A percentile compares a stretch with the other conserved stretches of the same genome.
Conservation (phyloP, 2,329 filamentous ascomycete species). For the Blastomyces emzantsi region DNA sequence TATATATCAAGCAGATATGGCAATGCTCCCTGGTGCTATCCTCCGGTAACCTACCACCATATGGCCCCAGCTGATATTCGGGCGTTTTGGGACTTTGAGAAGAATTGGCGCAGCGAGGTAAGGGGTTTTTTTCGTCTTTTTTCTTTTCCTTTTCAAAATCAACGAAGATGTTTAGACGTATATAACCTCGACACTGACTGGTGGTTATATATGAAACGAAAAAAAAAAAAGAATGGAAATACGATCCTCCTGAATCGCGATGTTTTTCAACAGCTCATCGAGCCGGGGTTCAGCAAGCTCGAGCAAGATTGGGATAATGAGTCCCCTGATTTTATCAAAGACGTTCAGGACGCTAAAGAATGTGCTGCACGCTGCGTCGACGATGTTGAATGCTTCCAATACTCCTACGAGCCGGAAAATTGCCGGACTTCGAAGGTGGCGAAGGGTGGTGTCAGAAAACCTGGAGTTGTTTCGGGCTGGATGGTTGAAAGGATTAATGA, state of each 20-base stretch:
- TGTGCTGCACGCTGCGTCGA: slow-evolving; percentile 8
- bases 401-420: slow-evolving; percentile 9
- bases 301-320: slow-evolving; percentile 13
- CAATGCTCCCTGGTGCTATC: slow-evolving; percentile 43
- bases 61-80: slow-evolving; percentile 36
- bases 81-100: slow-evolving; percentile 40
- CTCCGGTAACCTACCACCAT: slow-evolving; percentile 44
- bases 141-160: not conserved
- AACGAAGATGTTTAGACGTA: not conserved
- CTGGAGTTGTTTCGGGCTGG: slow-evolving; percentile 12
- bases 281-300: slow-evolving; percentile 1
- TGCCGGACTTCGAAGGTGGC: slow-evolving; percentile 12
- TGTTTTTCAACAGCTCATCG: slow-evolving; percentile 12
- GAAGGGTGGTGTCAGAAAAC: slow-evolving; percentile 1
- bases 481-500: slow-evolving; percentile 12
- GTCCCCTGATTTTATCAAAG: slow-evolving; percentile 4
- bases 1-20: slow-evolving; percentile 31
- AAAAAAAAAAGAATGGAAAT: slow-evolving; percentile 8
- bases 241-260: slow-evolving; percentile 10
- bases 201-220: not conserved
- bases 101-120: slow-evolving; percentile 27
- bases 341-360: slow-evolving; percentile 1
- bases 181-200: not conserved
- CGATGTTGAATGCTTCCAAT: slow-evolving; percentile 12
- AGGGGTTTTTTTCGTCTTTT: not conserved